Percentiles rank a stretch among this genome's conserved stretches.
Evolutionary conservation across 1,139 yeast species (phyloP).

Genomic region (Blastobotrys illinoisensis): DNA sequence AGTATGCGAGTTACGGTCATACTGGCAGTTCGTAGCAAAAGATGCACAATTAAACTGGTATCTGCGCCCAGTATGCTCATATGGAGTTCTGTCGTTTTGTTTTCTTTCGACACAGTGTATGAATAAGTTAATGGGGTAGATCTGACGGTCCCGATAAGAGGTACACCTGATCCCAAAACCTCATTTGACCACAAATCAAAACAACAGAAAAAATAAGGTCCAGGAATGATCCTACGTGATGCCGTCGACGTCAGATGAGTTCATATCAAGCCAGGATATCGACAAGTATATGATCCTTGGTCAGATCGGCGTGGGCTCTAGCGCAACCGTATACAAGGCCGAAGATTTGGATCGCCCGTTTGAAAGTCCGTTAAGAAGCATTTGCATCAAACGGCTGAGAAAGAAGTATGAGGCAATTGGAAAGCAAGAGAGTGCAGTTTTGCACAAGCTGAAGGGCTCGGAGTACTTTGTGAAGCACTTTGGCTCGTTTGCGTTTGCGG

Average conservation of each 20-base stretch:
- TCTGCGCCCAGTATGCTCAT: too few species aligned
- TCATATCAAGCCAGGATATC: constrained; percentile 8
- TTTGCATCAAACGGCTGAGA: constrained; percentile 20
- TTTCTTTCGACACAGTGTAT: too few species aligned
- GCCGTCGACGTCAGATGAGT: background rate
- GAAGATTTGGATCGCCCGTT: constrained; percentile 13
- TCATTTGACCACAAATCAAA: background rate
- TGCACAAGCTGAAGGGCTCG: constrained; percentile 9
- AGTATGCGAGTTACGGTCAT: too few species aligned
- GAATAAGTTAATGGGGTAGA: too few species aligned
- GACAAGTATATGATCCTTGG: constrained; percentile 11
- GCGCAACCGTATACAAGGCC: constrained; percentile 17
- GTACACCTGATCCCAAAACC: background rate
- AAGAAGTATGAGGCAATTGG: constrained; percentile 14
- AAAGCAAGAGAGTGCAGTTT: constrained; percentile 16
- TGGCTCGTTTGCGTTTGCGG: constrained; percentile 16
- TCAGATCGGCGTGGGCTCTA: constrained; percentile 17
- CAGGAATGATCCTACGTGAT: background rate
- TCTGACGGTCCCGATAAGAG: too few species aligned
- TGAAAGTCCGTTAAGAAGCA: constrained; percentile 15
- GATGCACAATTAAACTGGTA: too few species aligned
- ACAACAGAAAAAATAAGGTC: background rate
- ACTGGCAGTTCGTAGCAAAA: too few species aligned
- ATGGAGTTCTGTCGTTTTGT: too few species aligned
- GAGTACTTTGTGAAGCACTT: constrained; percentile 13